Percentiles rank a stretch among this genome's conserved stretches.
Conservation (phyloP, 2,329 filamentous ascomycete genomes). For the Sphaerostilbella broomeana region DNA sequence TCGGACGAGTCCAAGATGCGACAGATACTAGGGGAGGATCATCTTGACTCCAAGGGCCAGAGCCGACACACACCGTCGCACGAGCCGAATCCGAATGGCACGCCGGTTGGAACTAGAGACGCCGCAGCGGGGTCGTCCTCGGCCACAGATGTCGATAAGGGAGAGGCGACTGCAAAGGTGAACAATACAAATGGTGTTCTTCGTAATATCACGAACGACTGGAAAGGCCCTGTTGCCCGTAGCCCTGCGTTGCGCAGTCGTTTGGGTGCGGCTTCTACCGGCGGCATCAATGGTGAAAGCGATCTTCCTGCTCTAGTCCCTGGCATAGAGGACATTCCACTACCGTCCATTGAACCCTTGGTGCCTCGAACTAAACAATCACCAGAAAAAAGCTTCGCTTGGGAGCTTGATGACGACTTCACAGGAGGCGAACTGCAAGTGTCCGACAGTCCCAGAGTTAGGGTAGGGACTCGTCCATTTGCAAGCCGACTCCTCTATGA, state of each 20-base stretch:
- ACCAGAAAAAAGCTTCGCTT: constrained; percentile 48
- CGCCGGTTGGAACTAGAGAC: constrained; percentile 7
- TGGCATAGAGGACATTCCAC: constrained; percentile 31
- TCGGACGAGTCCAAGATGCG: constrained; percentile 27
- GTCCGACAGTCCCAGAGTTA: constrained; percentile 50
- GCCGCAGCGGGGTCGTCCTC: constrained; percentile 1
- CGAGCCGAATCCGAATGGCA: constrained; percentile 2
- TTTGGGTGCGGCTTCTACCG: not conserved
- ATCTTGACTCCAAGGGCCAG: constrained; percentile 26
- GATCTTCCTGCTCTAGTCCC: constrained; percentile 33
- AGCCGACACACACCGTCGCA: constrained; percentile 11
- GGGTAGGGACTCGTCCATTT: constrained; percentile 30
- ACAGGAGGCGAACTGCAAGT: constrained; percentile 49
- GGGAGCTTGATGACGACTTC: constrained; percentile 53
- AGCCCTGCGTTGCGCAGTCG: constrained; percentile 2
- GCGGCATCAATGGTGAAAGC: not conserved
- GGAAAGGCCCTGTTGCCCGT: constrained; percentile 2
- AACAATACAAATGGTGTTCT: not conserved
- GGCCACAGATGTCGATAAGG: not conserved
- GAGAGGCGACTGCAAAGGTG: not conserved
- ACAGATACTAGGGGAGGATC: constrained; percentile 23
- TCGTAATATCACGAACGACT: not conserved
- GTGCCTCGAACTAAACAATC: constrained; percentile 21
- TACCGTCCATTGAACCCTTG: constrained; percentile 28
- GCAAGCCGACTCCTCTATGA: constrained; percentile 28